Percentiles rank a stretch among this genome's conserved stretches.
phyloP scores from a whole-genome alignment of 129 eudicot species.

The Arctium lappa region DNA sequence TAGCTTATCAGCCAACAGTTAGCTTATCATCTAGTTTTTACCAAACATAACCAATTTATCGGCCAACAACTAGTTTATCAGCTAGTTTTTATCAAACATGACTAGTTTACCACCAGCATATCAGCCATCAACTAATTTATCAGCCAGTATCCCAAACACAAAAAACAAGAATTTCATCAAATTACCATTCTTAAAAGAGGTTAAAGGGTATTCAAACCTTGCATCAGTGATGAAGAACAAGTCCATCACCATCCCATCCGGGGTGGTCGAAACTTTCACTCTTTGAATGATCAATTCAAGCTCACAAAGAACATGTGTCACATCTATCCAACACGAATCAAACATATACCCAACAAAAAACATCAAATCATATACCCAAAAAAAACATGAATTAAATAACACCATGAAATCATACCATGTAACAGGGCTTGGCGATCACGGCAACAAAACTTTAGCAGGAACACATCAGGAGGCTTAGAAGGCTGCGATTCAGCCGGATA shows the following conservation, averaged over 20 bases:
- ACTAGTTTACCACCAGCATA: neutral
- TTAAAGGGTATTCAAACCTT: conserved; percentile 42
- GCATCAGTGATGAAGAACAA: conserved; percentile 76
- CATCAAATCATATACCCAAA: neutral
- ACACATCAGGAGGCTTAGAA: conserved; percentile 78
- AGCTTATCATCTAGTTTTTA: no score
- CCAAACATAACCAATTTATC: no score
- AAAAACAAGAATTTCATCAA: neutral
- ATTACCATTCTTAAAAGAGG: neutral
- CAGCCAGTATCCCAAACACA: neutral
- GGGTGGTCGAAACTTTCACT: conserved; percentile 92
- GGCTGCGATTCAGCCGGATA: conserved; percentile 59
- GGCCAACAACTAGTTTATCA: neutral
- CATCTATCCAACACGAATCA: conserved; percentile 49
- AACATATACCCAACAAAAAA: neutral
- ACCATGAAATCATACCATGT: conserved; percentile 51
- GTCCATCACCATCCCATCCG: conserved; percentile 86
- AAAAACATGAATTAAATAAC: neutral
- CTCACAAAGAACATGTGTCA: conserved; percentile 68
- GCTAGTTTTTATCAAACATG: neutral
- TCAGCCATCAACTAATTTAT: neutral
- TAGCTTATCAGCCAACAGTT: no score
- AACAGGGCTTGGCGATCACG: conserved; percentile 71
- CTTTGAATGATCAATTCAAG: conserved; percentile 70
- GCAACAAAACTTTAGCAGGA: conserved; percentile 75